Percentiles rank a stretch among this genome's conserved stretches.
Conservation (phyloP, 164 flowering plant species). For the Euptelea pleiosperma region DNA sequence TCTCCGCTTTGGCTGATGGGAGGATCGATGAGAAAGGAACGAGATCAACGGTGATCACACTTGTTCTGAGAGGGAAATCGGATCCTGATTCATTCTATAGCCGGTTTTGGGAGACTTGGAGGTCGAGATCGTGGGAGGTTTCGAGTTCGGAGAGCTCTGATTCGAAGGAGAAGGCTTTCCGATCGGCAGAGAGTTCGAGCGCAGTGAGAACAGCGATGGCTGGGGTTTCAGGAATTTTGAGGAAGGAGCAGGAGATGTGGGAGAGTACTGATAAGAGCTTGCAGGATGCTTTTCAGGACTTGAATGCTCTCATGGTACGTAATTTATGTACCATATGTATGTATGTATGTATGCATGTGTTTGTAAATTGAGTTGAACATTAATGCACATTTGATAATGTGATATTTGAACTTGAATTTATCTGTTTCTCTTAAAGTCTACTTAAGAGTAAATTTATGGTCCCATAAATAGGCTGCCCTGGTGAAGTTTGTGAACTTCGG, state of each 20-base stretch:
- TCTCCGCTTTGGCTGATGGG: conserved; percentile 31
- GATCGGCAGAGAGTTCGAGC: conserved; percentile 29
- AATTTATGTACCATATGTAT: background rate
- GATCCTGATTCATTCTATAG: conserved; percentile 57
- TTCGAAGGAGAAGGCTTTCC: conserved; percentile 11
- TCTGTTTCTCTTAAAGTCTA: background rate
- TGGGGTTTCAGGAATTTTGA: conserved; percentile 85
- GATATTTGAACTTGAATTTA: background rate
- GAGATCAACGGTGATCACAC: conserved; percentile 44
- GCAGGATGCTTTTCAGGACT: conserved; percentile 94
- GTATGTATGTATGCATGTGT: no score
- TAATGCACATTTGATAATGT: background rate
- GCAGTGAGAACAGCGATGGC: conserved; percentile 46
- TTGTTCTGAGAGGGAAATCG: conserved; percentile 67
- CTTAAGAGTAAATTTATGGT: no score
- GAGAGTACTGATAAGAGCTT: conserved; percentile 91
- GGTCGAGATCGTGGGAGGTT: conserved; percentile 71
- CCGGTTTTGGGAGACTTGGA: conserved; percentile 75
- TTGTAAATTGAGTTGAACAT: no score
- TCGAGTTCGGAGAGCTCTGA: conserved; percentile 12
- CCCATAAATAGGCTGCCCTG: no score
- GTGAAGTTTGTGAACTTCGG: background rate
- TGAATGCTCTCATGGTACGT: conserved; percentile 95
- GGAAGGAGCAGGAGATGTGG: conserved; percentile 98
- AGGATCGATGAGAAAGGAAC: conserved; percentile 25